phyloP scores from a whole-genome alignment of 1,284 basidiomycete species.

The Trichosporon asahii region DNA sequence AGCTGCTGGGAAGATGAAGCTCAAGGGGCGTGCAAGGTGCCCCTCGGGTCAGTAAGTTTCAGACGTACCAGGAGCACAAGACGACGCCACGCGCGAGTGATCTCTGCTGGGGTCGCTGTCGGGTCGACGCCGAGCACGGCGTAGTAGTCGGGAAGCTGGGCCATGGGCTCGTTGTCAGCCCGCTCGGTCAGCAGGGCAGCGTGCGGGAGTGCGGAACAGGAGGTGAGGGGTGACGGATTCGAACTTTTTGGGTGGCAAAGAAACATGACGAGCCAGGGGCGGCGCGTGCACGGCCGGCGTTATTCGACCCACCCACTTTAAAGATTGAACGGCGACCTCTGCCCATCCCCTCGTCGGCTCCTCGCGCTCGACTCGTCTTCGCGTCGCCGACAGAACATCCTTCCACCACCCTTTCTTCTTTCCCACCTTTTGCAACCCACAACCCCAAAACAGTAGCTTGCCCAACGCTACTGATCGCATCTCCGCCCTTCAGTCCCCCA shows the following conservation, averaged over 20 bases:
- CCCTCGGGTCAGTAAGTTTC: background rate
- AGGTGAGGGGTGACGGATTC: background rate
- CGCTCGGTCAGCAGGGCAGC: background rate
- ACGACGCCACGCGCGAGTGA: conserved; percentile 44
- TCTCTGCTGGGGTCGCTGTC: conserved; percentile 34
- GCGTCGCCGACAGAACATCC: background rate
- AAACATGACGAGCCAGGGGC: background rate
- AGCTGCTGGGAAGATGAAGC: background rate
- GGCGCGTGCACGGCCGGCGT: background rate
- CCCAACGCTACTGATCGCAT: conserved; percentile 1
- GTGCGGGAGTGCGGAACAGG: background rate
- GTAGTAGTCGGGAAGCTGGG: conserved; percentile 37
- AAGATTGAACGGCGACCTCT: background rate
- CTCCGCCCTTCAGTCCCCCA: background rate
- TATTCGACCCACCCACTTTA: conserved; percentile 6
- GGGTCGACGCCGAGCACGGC: conserved; percentile 39
- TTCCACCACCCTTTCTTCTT: background rate
- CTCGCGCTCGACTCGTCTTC: background rate
- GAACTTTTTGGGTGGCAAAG: conserved; percentile 13
- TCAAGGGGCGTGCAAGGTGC: background rate
- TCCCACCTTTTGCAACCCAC: background rate
- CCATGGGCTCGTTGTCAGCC: conserved; percentile 1
- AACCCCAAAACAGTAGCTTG: background rate
- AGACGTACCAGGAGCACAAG: conserved; percentile 41
- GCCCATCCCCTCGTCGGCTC: background rate